Conservation (phyloP, 1,139 yeast genomes). For the Casaregolazyma suthepensis region DNA sequence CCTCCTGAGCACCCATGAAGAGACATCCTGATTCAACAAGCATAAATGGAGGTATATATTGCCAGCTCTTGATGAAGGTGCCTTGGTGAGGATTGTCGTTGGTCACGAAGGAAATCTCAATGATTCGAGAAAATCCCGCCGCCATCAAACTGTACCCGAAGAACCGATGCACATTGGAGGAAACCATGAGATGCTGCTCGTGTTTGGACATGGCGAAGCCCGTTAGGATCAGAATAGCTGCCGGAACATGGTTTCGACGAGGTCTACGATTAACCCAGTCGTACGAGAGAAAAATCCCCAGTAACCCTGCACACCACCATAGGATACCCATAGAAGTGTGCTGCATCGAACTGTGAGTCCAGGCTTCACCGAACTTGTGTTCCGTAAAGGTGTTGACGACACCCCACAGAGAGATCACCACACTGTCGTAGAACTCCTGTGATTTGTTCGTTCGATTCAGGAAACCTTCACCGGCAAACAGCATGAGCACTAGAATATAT, state of each 20-base stretch:
- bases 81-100: slow-evolving; percentile 39
- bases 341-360: slow-evolving; percentile 84
- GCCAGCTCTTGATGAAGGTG: slow-evolving; percentile 60
- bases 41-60: slow-evolving; percentile 76
- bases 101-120: slow-evolving; percentile 70
- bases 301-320: slow-evolving; percentile 92
- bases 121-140: slow-evolving; percentile 68
- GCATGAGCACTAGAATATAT: slow-evolving; percentile 55
- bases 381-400: slow-evolving; percentile 91
- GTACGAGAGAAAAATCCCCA: slow-evolving; percentile 71
- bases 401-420: slow-evolving; percentile 83
- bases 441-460: slow-evolving; percentile 43
- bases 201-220: slow-evolving; percentile 96
- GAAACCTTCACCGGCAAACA: slow-evolving; percentile 44
- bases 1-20: slow-evolving; percentile 91
- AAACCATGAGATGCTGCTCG: slow-evolving; percentile 62
- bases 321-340: slow-evolving; percentile 94
- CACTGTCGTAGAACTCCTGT: slow-evolving; percentile 81
- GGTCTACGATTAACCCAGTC: slow-evolving; percentile 39
- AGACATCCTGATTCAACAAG: slow-evolving; percentile 70
- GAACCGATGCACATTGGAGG: slow-evolving; percentile 80
- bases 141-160: slow-evolving; percentile 76
- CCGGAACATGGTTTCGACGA: slow-evolving; percentile 69
- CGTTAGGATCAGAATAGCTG: slow-evolving; percentile 72
- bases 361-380: slow-evolving; percentile 90